These are phyloP conservation scores for Yamadazyma sp. DNA, from an alignment of 1,139 yeast genomes.

Conservation along the genomic window DNA sequence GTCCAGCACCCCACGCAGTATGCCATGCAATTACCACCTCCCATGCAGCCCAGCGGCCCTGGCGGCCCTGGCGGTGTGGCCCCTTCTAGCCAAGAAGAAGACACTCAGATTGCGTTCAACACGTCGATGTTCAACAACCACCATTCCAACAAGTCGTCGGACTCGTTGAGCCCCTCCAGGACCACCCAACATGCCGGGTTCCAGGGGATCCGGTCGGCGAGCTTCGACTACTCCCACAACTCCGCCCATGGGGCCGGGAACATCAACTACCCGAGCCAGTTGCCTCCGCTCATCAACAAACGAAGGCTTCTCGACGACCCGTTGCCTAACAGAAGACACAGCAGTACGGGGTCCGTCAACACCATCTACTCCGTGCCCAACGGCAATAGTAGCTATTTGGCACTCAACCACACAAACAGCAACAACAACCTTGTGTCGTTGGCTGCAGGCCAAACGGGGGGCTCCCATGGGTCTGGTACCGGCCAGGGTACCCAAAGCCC, in stretches of 20 bases:
- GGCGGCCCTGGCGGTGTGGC: slow-evolving; percentile 1
- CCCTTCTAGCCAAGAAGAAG: slow-evolving; percentile 5
- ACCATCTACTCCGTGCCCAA: slow-evolving; percentile 15
- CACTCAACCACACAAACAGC: slow-evolving; percentile 10
- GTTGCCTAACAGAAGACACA: slow-evolving; percentile 25
- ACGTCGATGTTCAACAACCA: slow-evolving; percentile 38
- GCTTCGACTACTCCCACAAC: slow-evolving; percentile 28
- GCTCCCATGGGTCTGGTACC: too few species aligned
- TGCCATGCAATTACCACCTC: neutral
- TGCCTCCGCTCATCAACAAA: slow-evolving; percentile 26
- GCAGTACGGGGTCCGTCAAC: slow-evolving; percentile 25
- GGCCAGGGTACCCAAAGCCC: slow-evolving; percentile 12
- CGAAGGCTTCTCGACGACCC: slow-evolving; percentile 32
- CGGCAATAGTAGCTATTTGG: slow-evolving; percentile 16
- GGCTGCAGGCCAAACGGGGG: slow-evolving; percentile 5
- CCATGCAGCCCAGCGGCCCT: slow-evolving; percentile 1
- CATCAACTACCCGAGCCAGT: slow-evolving; percentile 11
- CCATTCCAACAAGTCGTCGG: slow-evolving; percentile 5
- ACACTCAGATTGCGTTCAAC: slow-evolving; percentile 30
- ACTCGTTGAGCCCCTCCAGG: slow-evolving; percentile 12
- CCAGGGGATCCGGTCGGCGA: slow-evolving; percentile 26
- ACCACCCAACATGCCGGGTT: slow-evolving; percentile 2
- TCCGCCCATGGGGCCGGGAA: slow-evolving; percentile 1
- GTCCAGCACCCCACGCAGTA: too few species aligned
- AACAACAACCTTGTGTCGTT: slow-evolving; percentile 5